Evolutionary conservation across 768 basidiomycete genomes (phyloP).

Genomic region (Collybia mongolica): DNA sequence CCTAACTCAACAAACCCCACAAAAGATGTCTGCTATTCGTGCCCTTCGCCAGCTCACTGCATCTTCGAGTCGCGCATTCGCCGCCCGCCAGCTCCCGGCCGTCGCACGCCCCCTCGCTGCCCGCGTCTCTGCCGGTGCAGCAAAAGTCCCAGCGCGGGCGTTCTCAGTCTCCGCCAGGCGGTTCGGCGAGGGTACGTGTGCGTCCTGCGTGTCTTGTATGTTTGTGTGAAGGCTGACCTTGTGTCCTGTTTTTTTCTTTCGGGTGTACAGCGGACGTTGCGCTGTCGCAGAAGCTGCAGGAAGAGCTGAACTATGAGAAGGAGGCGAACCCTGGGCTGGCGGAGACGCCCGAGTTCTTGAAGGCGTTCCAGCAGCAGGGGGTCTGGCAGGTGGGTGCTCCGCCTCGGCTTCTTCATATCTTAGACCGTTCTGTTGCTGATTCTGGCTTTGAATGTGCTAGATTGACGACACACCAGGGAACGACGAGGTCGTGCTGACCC

Average conservation of each 20-base stretch:
- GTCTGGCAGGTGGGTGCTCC: constrained; percentile 71
- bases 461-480: constrained; percentile 68
- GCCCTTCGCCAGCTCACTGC: constrained; percentile 55
- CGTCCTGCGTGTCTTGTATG: constrained; percentile 18
- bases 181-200: constrained; percentile 46
- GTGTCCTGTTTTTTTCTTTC: constrained; percentile 3
- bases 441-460: constrained; percentile 36
- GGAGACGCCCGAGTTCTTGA: constrained; percentile 71
- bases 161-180: constrained; percentile 46
- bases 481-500: constrained; percentile 80
- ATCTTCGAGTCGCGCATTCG: constrained; percentile 37
- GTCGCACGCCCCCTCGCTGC: constrained; percentile 27
- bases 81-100: constrained; percentile 27
- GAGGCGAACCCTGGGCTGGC: constrained; percentile 42
- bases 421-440: too few relatives aligned
- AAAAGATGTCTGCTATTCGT: constrained; percentile 61
- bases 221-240: constrained; percentile 4
- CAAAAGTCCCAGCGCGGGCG: constrained; percentile 27
- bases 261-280: constrained; percentile 62
- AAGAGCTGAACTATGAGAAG: constrained; percentile 86
- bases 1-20: background rate
- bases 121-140: constrained; percentile 19
- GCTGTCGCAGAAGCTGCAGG: constrained; percentile 70
- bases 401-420: background rate
- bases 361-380: constrained; percentile 67